These are phyloP conservation scores for Micractinium conductrix DNA, from an alignment of 139 green algal genomes.

Conservation along the genomic window DNA sequence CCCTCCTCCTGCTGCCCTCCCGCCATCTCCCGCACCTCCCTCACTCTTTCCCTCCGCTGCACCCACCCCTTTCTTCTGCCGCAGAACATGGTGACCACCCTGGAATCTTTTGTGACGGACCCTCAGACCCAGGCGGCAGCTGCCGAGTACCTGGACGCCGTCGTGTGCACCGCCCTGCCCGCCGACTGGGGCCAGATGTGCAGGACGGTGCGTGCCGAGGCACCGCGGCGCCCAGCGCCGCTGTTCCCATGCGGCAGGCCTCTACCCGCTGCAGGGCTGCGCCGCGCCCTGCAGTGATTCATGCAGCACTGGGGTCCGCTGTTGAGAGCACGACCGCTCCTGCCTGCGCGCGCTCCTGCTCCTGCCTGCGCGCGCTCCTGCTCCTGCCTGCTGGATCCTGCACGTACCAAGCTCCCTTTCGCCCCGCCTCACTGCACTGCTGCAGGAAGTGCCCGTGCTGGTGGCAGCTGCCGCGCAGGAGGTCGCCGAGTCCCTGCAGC, in stretches of 20 bases:
- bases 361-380: background rate
- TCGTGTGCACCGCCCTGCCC: conserved; percentile 22
- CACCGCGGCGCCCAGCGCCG: too few relatives aligned
- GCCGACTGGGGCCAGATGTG: conserved; percentile 14
- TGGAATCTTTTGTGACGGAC: conserved; percentile 14
- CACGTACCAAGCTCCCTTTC: too few relatives aligned
- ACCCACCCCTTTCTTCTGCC: background rate
- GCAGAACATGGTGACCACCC: conserved; percentile 19
- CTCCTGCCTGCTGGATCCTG: background rate
- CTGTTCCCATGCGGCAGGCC: too few relatives aligned
- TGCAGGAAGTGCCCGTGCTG: conserved; percentile 38
- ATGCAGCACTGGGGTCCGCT: background rate
- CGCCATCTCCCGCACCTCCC: too few relatives aligned
- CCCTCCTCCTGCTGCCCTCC: too few relatives aligned
- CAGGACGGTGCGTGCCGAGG: conserved; percentile 16
- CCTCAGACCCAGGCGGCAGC: conserved; percentile 22
- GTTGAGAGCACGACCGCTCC: background rate
- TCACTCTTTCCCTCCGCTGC: background rate
- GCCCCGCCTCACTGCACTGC: too few relatives aligned
- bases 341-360: background rate
- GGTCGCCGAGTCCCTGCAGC: background rate
- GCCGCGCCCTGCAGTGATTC: too few relatives aligned
- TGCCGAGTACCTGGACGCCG: background rate
- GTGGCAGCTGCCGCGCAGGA: background rate
- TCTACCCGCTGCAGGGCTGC: too few relatives aligned